Evolutionary conservation across 2,329 filamentous ascomycete genomes (phyloP).

Genomic region (Colletotrichum paranaense): DNA sequence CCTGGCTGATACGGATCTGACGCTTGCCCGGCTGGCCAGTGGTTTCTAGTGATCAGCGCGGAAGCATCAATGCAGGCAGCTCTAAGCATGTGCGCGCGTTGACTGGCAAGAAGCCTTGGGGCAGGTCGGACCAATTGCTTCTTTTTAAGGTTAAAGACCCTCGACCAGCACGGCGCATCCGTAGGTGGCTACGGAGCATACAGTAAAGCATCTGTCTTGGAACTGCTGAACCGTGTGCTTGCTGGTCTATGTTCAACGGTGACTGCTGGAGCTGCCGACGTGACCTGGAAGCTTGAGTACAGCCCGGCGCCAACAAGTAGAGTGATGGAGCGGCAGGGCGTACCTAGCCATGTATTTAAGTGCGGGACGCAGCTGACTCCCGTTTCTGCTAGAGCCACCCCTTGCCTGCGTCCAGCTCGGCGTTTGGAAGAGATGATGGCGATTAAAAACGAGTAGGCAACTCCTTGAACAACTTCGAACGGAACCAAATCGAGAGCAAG

Average conservation of each 20-base stretch:
- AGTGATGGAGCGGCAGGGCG: constrained; percentile 1
- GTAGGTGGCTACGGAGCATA: background rate
- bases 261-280: background rate
- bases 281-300: background rate
- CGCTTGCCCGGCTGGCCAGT: background rate
- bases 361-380: constrained; percentile 24
- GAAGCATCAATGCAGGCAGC: constrained; percentile 5
- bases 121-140: background rate
- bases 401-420: background rate
- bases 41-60: background rate
- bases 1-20: background rate
- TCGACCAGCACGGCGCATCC: background rate
- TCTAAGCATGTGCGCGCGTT: background rate
- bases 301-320: background rate
- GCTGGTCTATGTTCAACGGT: constrained; percentile 10
- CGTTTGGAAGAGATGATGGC: background rate
- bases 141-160: constrained; percentile 10
- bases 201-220: background rate
- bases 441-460: background rate
- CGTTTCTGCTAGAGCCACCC: constrained; percentile 1
- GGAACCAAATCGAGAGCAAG: background rate
- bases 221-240: constrained; percentile 32
- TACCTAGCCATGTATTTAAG: constrained; percentile 7
- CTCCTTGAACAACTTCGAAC: background rate
- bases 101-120: background rate